Conservation (phyloP, 352 stramenopile genomes). For the Globisporangium orthogonon region DNA sequence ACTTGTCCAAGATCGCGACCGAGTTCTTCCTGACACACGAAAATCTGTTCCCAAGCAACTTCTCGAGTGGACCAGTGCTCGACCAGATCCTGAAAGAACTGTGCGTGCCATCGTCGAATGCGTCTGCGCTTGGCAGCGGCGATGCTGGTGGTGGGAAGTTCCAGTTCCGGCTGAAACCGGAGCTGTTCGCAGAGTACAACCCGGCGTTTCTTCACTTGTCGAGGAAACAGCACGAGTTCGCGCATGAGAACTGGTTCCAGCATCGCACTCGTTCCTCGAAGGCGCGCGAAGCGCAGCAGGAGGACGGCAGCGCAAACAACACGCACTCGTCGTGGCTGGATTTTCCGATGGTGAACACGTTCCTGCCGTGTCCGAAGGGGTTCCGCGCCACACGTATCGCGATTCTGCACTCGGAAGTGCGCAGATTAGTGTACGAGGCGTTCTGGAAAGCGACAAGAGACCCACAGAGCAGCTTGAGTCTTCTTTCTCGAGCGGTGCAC, state of each 20-base stretch:
- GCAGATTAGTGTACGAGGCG: slow-evolving; percentile 62
- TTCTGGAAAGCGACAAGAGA: slow-evolving; percentile 57
- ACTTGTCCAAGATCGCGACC: slow-evolving; percentile 79
- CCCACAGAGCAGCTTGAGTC: slow-evolving; percentile 49
- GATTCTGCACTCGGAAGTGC: slow-evolving; percentile 53
- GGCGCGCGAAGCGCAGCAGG: slow-evolving; percentile 56
- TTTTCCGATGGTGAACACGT: slow-evolving; percentile 79
- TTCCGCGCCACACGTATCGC: slow-evolving; percentile 52
- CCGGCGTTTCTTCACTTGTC: slow-evolving; percentile 84
- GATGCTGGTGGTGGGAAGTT: slow-evolving; percentile 48
- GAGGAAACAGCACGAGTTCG: slow-evolving; percentile 82
- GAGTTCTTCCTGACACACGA: slow-evolving; percentile 79
- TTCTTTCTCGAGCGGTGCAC: slow-evolving; percentile 66
- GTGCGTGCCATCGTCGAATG: slow-evolving; percentile 27
- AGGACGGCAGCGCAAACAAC: slow-evolving; percentile 41
- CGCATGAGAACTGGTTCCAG: slow-evolving; percentile 86
- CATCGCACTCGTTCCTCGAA: slow-evolving; percentile 67
- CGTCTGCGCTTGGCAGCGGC: slow-evolving; percentile 18
- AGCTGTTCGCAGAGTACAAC: slow-evolving; percentile 81
- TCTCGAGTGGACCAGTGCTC: slow-evolving; percentile 56
- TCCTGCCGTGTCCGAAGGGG: slow-evolving; percentile 57
- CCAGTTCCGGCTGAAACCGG: slow-evolving; percentile 76
- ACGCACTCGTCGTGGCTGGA: slow-evolving; percentile 76
- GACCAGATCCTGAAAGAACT: slow-evolving; percentile 81
- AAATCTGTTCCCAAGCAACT: slow-evolving; percentile 63